Base-by-base conservation (phyloP, 1,284 basidiomycete genomes). In the Ustilago cynodontis region DNA sequence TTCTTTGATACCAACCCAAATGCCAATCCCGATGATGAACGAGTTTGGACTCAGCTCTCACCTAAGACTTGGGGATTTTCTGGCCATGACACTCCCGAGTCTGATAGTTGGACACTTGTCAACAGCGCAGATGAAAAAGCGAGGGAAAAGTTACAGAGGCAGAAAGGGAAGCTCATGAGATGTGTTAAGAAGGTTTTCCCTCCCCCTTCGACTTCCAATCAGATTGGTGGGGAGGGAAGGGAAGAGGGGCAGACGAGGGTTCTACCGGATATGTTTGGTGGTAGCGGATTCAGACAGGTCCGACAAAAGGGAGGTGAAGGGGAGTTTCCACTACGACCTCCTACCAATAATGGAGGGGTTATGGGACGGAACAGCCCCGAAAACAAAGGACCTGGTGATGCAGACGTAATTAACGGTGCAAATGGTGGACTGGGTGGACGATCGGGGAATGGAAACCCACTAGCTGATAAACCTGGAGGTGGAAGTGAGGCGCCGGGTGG, bases 11-110 rank as follows among this genome's bases (percentile, higher is more conserved):
- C 37, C 28, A 11, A 51, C 1, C 18, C 60, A 33, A 39, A 57
- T 10, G 49, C 71, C 2, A 39, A 59, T 22, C 60, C 59, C 0
- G 5, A 37, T 13, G 53, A 63, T 22, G 70, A 72, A 8, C 4
- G 5, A 0, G 52, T 63, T 1, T 64, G 59, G 64, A 39, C 45
- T 1, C 39, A 49, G 2, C 70, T 72, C 22, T 14, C 28, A 0
- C 70, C 70, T 1, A 45, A 39, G 9, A 37, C 50, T 2, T 72
- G 70, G 70, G 70, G 70, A 6, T 72, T 72, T 24, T 41, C 58
- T 8, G 59, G 50, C 2, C 62, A 65, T 47, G 39, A 62, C 16
- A 14, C 18, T 0, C 22, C 49, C 0, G 59, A 18, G 2, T 31
- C 11, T 5, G 57, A 67, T 14, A 63, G 56, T 8, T 72, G 70